phyloP scores from a whole-genome alignment of 2,329 filamentous ascomycete genomes.

The Arthrobotrys sphaeroides region DNA sequence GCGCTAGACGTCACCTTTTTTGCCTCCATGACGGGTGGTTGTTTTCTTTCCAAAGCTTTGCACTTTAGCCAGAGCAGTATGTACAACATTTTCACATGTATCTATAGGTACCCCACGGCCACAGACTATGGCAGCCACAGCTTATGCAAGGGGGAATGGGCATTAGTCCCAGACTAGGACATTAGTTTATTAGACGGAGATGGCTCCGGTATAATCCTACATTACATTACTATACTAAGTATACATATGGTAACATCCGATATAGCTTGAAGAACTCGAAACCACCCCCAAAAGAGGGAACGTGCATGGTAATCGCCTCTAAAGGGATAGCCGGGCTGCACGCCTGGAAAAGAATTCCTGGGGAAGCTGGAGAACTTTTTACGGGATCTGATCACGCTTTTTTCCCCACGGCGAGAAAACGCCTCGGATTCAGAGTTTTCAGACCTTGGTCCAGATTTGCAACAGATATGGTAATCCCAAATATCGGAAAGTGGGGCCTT shows the following conservation, averaged over 20 bases:
- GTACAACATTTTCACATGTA: conserved; percentile 44
- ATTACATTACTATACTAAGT: neutral
- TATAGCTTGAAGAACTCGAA: too few species aligned
- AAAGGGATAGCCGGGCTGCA: conserved; percentile 12
- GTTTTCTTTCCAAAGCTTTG: conserved; percentile 3
- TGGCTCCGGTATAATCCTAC: neutral
- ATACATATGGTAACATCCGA: neutral
- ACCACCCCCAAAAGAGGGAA: too few species aligned
- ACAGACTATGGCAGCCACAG: conserved; percentile 1
- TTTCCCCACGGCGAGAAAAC: conserved; percentile 29
- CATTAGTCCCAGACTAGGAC: too few species aligned
- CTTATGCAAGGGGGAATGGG: conserved; percentile 32
- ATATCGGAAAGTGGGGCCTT: conserved; percentile 44
- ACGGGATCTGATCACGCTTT: conserved; percentile 14
- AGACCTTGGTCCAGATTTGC: conserved; percentile 11
- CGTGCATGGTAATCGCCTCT: neutral
- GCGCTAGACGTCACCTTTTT: conserved; percentile 65
- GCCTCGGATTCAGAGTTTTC: conserved; percentile 13
- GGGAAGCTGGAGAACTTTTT: conserved; percentile 1
- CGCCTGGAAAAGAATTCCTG: neutral
- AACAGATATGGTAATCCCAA: conserved; percentile 40
- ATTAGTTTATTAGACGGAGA: neutral
- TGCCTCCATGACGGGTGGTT: neutral
- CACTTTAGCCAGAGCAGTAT: conserved; percentile 27
- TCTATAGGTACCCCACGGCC: conserved; percentile 8